Evolutionary conservation across 2,329 filamentous ascomycete species (phyloP), one percentile per base, ranked within the genome.

Genomic region (Fusarium coffeatum): DNA sequence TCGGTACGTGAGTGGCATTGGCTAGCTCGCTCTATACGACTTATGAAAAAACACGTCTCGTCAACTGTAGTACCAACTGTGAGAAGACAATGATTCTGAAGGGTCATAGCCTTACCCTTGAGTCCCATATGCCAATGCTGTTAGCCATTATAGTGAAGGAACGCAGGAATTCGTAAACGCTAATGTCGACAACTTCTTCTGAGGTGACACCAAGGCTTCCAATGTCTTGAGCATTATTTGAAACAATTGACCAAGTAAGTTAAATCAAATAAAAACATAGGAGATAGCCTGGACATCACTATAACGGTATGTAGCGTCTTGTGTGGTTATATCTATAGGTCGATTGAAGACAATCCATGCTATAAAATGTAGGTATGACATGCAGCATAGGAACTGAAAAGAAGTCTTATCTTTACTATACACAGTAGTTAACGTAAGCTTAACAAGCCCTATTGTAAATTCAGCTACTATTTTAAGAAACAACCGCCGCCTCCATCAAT

Each of bases 361-460:
- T 25, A 5, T 6, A 25, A 25, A 25, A 25, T 8, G 5, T 6
- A 25, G 23, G 23, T 25, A 25, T 25, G 23, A 25, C 23, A 25
- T 8, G 23, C 6, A 25, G 23, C 23, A 8, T 25, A 6, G 23
- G 23, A 25, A 25, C 23, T 25, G 23, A 5, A 25, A 25, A 25
- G 8, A 7, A 25, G 23, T 8, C 6, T 25, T 25, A 25, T 25
- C n/a, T 25, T 25, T 25, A 25, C 6, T 25, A 25, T 8, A 25
- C 23, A 8, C 11, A 18, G 16, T 18, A 6, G 5, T 2, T 34
- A 18, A 16, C 4, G 5, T 11, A 34, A 18, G 3, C 32, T 6
- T 6, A 1, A 18, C 0, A 34, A 18, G 16, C 32, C 9, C 8
- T 18, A 6, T 18, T 3, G 5, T 34, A 6, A 1, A 34, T 34